Conservation (phyloP, 306 rosid genomes). For the Ochetophila trinervis region DNA sequence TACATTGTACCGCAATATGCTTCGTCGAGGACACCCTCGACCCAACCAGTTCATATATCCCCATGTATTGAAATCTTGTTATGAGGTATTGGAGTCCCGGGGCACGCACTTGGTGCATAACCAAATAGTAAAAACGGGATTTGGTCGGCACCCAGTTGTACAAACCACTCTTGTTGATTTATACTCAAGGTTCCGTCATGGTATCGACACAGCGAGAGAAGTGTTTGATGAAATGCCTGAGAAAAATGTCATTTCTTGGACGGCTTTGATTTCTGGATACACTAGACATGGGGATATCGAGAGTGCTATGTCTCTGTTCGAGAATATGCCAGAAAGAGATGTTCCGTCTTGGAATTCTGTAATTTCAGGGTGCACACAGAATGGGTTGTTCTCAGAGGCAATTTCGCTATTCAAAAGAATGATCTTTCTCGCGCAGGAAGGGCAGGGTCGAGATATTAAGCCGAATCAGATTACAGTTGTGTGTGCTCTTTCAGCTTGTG, state of each 20-base stretch:
- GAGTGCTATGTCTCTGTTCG: conserved; percentile 51
- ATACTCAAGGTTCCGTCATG: conserved; percentile 33
- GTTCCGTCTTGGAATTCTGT: conserved; percentile 78
- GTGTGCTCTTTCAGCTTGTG: conserved; percentile 76
- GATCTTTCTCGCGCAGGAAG: conserved; percentile 29
- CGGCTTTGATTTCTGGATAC: conserved; percentile 64
- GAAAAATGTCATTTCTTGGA: conserved; percentile 64
- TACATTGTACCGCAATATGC: conserved; percentile 46
- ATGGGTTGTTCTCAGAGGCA: conserved; percentile 59
- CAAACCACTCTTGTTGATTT: conserved; percentile 60
- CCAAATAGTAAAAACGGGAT: conserved; percentile 60
- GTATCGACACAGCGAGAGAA: conserved; percentile 36
- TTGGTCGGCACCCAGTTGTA: conserved; percentile 53
- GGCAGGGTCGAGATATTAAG: conserved; percentile 22
- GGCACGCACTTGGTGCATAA: conserved; percentile 41
- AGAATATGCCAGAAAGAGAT: conserved; percentile 57
- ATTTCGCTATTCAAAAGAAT: conserved; percentile 56
- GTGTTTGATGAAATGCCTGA: conserved; percentile 68
- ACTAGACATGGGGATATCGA: conserved; percentile 56
- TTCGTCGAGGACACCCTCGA: conserved; percentile 23
- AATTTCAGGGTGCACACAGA: conserved; percentile 74
- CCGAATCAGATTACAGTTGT: conserved; percentile 66
- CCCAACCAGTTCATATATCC: conserved; percentile 70
- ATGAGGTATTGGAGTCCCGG: conserved; percentile 27
- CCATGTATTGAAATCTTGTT: conserved; percentile 48